phyloP scores from a whole-genome alignment of 768 basidiomycete species.

The Russula olivacea region DNA sequence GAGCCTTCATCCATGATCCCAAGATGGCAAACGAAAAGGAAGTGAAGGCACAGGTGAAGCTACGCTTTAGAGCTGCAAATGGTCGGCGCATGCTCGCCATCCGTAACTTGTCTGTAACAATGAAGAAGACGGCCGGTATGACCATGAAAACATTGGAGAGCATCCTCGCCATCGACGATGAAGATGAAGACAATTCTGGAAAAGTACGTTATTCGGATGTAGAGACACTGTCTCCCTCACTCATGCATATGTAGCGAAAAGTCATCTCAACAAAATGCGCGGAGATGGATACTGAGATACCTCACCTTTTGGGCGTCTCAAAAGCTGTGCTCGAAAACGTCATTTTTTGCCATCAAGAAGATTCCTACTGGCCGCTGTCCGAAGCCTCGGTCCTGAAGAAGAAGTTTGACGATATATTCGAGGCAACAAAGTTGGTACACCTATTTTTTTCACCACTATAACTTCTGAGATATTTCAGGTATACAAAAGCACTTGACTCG shows the following conservation, averaged over 20 bases:
- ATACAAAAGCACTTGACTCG: slow-evolving; percentile 92
- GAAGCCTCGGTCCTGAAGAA: slow-evolving; percentile 91
- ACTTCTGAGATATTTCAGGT: slow-evolving; percentile 43
- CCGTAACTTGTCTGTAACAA: slow-evolving; percentile 85
- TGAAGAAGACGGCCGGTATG: slow-evolving; percentile 82
- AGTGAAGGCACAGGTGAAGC: slow-evolving; percentile 96
- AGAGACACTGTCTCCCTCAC: background rate
- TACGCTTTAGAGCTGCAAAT: slow-evolving; percentile 88
- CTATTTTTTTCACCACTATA: background rate
- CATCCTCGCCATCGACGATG: slow-evolving; percentile 69
- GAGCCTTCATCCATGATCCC: slow-evolving; percentile 98
- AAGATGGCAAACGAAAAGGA: slow-evolving; percentile 99
- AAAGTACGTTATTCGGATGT: slow-evolving; percentile 50
- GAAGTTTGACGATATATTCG: slow-evolving; percentile 99
- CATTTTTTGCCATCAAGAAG: slow-evolving; percentile 99
- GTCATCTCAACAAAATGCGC: slow-evolving; percentile 97
- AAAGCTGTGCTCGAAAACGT: slow-evolving; percentile 99
- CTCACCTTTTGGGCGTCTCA: slow-evolving; percentile 87
- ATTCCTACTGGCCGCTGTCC: slow-evolving; percentile 95
- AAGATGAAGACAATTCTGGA: slow-evolving; percentile 56
- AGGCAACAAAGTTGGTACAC: slow-evolving; percentile 75
- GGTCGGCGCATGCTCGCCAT: slow-evolving; percentile 86
- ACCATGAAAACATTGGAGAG: slow-evolving; percentile 98
- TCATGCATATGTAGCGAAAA: slow-evolving; percentile 49
- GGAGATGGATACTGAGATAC: slow-evolving; percentile 93